Evolutionary conservation across 805 yeast genomes (phyloP), one percentile per base, ranked within the genome.

Genomic region (Danielozyma ontarioensis): DNA sequence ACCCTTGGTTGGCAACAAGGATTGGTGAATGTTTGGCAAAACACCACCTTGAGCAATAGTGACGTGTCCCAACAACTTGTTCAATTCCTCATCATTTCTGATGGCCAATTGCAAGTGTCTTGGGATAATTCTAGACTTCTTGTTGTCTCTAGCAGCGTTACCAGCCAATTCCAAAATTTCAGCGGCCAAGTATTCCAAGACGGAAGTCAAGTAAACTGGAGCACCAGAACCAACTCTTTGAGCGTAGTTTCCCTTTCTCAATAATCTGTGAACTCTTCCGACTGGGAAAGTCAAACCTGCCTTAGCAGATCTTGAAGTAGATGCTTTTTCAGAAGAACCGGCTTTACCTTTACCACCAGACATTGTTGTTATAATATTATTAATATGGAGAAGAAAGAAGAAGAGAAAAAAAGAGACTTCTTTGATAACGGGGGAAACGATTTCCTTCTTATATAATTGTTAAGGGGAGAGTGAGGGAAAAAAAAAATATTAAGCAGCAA

Each of bases 121-220:
- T 57, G 73, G 73, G 54, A 67, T 64, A 32, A 67, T 67, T 67
- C 73, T 67, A 59, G 96, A 82, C 80, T 90, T 93, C 80, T 90
- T 90, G 89, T 86, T 88, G 71, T 67, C 73, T 64, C 73, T 64
- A 41, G 73, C 73, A 35, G 73, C 73, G 56, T 67, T 67, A 62
- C 73, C 73, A 38, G 73, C 72, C 56, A 67, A 67, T 57, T 67
- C 73, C 53, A 67, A 67, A 46, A 67, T 67, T 64, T 67, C 73
- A 40, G 73, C 73, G 36, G 70, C 60, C 55, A 67, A 66, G 57
- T 67, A 67, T 55, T 67, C 73, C 52, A 67, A 64, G 33, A 67
- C 73, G 30, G 73, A 64, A 44, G 73, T 67, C 53, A 67, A 64
- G 61, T 67, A 67, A 33, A 67, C 73, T 51, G 73, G 73, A 41